These are phyloP conservation scores for Patellifolia procumbens DNA, from an alignment of 179 eudicot genomes.

Conservation along the genomic window DNA sequence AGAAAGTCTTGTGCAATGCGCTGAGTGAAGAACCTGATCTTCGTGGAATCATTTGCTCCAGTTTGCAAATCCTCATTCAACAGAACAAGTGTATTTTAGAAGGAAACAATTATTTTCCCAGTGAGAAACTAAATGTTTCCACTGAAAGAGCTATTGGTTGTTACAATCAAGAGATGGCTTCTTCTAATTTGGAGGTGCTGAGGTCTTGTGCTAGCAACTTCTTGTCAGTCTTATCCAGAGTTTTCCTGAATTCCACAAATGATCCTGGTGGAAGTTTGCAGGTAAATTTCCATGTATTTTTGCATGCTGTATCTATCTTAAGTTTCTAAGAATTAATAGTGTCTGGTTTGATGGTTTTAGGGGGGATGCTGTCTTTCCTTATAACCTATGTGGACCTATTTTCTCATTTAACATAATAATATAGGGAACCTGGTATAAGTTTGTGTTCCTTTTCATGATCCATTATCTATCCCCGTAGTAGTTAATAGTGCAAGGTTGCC, in stretches of 20 bases:
- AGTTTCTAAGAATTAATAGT: not conserved
- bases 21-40: conserved; percentile 67
- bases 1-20: conserved; percentile 49
- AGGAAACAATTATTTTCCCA: conserved; percentile 39
- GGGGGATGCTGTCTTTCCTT: too few species aligned
- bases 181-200: conserved; percentile 56
- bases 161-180: conserved; percentile 66
- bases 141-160: conserved; percentile 56
- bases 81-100: conserved; percentile 72
- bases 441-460: not conserved
- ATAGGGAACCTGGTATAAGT: not conserved
- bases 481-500: not conserved
- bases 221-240: conserved; percentile 52
- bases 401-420: not conserved
- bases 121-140: conserved; percentile 43
- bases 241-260: conserved; percentile 58
- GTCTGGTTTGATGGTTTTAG: not conserved
- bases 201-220: conserved; percentile 61
- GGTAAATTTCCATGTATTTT: conserved; percentile 42
- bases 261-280: conserved; percentile 81
- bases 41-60: conserved; percentile 76
- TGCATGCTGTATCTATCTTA: not conserved
- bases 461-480: too few species aligned
- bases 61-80: conserved; percentile 79
- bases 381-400: not conserved